Evolutionary conservation across 116 monocot genomes (phyloP), one percentile per base, ranked within the genome.

Genomic region (Dioscorea cayenensis): DNA sequence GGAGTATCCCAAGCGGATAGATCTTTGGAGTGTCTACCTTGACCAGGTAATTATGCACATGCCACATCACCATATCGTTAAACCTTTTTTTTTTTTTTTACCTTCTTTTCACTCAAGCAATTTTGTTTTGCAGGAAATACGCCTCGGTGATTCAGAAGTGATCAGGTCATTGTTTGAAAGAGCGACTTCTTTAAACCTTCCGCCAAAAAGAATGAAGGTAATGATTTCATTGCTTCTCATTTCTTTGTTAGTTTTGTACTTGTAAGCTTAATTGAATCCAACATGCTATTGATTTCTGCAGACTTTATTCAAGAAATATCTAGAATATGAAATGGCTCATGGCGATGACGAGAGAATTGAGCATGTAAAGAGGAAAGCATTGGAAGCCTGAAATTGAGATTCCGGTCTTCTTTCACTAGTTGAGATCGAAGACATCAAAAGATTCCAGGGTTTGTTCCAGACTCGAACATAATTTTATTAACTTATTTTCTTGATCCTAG

Each of bases 151-250:
- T 73, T 22, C 27, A 20, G 93, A 97, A 38, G 71, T 88, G 35
- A 83, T 79, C 52, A 77, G 93, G 10, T 76, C 88, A 63, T 80
- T 97, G 25, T 97, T 97, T 73, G 96, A 97, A 75, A 82, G 90
- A 67, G 96, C 79, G 14, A 97, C 96, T 28, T 92, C 75, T 64
- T 77, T 90, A 75, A 88, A 78, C 63, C 87, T 97, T 51, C 87
- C 87, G 27, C 78, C 86, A 2, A 90, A 90, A 68, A 97, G 88
- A 74, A 97, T 92, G 84, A 90, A 92, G 95, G 95, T 95, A 67
- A 36, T 61, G 13, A 22, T 8, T 14, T 27, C 52, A 9, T n/a
- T 5, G 14, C 2, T 55, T 55, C 55, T 55, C n/a, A 55, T 12
- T 55, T 55, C 1, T 55, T 55, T 55, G 51, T 19, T 20, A 14